phyloP scores from a whole-genome alignment of 495 filamentous ascomycete genomes.

The Tuber melanosporum region DNA sequence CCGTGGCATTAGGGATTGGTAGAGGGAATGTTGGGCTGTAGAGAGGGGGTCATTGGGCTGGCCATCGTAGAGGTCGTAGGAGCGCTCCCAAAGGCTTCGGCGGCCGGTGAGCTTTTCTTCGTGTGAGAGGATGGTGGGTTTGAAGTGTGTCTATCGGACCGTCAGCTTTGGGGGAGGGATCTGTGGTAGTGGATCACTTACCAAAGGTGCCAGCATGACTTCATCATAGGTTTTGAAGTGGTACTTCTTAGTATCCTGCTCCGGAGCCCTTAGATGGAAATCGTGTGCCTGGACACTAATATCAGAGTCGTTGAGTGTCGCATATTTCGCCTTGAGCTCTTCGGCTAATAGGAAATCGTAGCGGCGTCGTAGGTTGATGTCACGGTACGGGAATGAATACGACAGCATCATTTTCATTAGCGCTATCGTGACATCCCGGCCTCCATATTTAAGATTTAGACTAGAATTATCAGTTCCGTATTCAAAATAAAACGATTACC shows the following conservation, averaged over 20 bases:
- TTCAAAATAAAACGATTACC: not conserved
- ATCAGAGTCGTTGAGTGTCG: conserved; percentile 76
- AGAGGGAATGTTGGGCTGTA: conserved; percentile 71
- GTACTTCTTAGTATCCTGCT: conserved; percentile 84
- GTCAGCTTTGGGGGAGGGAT: not conserved
- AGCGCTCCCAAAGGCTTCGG: conserved; percentile 70
- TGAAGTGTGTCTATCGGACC: conserved; percentile 53
- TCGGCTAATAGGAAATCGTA: conserved; percentile 92
- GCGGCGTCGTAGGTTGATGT: conserved; percentile 81
- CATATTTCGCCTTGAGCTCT: conserved; percentile 84
- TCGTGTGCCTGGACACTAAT: conserved; percentile 69
- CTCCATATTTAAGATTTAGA: conserved; percentile 90
- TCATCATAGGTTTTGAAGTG: conserved; percentile 94
- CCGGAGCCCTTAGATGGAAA: conserved; percentile 82
- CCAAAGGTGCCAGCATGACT: conserved; percentile 82
- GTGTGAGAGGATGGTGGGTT: conserved; percentile 79
- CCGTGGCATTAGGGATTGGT: conserved; percentile 77
- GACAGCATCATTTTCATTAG: conserved; percentile 96
- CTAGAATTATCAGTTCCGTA: conserved; percentile 31
- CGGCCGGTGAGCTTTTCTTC: conserved; percentile 67
- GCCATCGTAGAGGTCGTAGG: conserved; percentile 88
- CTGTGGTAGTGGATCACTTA: conserved; percentile 28
- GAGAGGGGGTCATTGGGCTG: conserved; percentile 83
- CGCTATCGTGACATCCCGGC: conserved; percentile 83
- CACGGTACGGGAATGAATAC: conserved; percentile 86